Conservation (phyloP, 257 asterid species). For the Apocynum venetum region DNA sequence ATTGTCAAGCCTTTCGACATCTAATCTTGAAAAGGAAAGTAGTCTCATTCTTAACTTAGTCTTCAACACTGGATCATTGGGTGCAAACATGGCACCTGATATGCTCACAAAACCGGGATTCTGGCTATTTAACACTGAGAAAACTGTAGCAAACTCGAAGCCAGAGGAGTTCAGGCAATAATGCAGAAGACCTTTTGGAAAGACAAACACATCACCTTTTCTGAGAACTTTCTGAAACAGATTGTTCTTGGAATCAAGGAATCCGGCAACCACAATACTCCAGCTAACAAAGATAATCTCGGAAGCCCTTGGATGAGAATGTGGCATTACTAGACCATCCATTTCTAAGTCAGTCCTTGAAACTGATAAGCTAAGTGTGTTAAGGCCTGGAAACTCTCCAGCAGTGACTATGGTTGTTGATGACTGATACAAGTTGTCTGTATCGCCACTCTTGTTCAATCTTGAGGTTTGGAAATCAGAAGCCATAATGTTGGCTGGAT, state of each 20-base stretch:
- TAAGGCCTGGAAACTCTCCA: constrained; percentile 61
- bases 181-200: constrained; percentile 72
- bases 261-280: constrained; percentile 54
- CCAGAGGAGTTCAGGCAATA: constrained; percentile 57
- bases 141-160: constrained; percentile 44
- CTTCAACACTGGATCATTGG: constrained; percentile 20
- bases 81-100: constrained; percentile 37
- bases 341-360: constrained; percentile 57
- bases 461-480: constrained; percentile 60
- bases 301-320: constrained; percentile 44
- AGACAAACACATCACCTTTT: constrained; percentile 60
- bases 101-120: constrained; percentile 59
- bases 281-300: constrained; percentile 57
- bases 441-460: constrained; percentile 42
- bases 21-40: constrained; percentile 23
- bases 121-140: constrained; percentile 65
- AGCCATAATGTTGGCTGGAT: constrained; percentile 35
- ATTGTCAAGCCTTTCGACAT: constrained; percentile 36
- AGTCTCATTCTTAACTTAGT: constrained; percentile 33
- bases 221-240: constrained; percentile 45
- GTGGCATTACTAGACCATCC: constrained; percentile 50
- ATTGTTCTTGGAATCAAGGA: constrained; percentile 41
- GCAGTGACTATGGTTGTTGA: constrained; percentile 45
- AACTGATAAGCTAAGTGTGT: constrained; percentile 59
- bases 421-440: constrained; percentile 44